Conservation (phyloP, 768 basidiomycete genomes). For the Leccinum obscurum region DNA sequence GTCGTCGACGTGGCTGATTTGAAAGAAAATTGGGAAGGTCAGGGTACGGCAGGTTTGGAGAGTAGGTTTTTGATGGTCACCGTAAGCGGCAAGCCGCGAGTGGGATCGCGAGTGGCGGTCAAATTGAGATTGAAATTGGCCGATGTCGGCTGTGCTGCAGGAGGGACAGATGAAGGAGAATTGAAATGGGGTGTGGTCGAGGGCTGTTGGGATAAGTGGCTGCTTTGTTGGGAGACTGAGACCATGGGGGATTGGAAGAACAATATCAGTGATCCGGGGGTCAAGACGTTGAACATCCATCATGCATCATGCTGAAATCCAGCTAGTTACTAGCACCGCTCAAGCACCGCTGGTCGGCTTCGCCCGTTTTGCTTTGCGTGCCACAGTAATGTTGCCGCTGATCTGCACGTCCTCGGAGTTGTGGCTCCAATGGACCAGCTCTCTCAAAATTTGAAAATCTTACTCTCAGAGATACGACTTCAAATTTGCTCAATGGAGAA, state of each 20-base stretch:
- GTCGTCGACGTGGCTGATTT: constrained; percentile 8
- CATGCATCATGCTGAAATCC: no score
- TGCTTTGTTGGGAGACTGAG: constrained; percentile 17
- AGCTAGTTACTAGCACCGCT: no score
- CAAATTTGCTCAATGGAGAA: no score
- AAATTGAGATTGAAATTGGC: neutral
- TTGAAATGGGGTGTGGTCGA: constrained; percentile 17
- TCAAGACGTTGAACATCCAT: neutral
- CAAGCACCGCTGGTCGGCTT: no score
- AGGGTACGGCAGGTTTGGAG: constrained; percentile 31
- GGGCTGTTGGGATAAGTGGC: constrained; percentile 15
- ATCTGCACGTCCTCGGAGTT: no score
- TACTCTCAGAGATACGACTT: no score
- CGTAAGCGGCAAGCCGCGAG: constrained; percentile 17
- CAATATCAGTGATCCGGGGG: constrained; percentile 11
- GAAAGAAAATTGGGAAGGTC: constrained; percentile 22
- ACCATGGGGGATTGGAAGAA: constrained; percentile 15
- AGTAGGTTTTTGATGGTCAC: constrained; percentile 37
- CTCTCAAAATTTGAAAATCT: no score
- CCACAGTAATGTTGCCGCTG: no score
- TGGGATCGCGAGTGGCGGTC: constrained; percentile 16
- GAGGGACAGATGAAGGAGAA: neutral
- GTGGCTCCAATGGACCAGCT: no score
- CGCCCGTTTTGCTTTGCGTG: no score
- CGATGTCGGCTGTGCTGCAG: neutral